Conservation (phyloP, 441 rosid genomes). For the Pelargonium citronellum region DNA sequence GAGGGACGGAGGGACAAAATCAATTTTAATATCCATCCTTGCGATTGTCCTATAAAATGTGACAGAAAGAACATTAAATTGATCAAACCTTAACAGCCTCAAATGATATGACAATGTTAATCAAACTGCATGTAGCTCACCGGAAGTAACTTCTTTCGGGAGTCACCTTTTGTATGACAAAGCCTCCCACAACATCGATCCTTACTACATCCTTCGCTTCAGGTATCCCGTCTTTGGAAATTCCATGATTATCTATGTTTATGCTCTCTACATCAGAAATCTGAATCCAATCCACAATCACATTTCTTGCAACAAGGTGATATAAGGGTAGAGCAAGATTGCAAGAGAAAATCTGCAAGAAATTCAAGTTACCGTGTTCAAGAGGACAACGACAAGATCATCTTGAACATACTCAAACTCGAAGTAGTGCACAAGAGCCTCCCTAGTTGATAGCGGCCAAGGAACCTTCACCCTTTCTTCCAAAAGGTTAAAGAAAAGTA, state of each 20-base stretch:
- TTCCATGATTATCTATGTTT: conserved; percentile 50
- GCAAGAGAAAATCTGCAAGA: background rate
- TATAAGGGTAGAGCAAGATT: conserved; percentile 7
- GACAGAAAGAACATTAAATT: background rate
- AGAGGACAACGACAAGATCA: conserved; percentile 52
- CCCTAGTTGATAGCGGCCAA: conserved; percentile 85
- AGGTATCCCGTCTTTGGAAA: conserved; percentile 45
- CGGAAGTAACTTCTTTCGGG: conserved; percentile 70
- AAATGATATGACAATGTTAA: background rate
- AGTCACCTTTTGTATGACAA: conserved; percentile 77
- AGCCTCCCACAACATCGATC: conserved; percentile 82
- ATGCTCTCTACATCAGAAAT: conserved; percentile 55
- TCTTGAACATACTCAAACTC: conserved; percentile 70
- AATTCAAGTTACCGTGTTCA: conserved; percentile 59
- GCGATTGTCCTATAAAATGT: conserved; percentile 59
- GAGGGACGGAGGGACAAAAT: conserved; percentile 76
- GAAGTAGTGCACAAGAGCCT: conserved; percentile 62
- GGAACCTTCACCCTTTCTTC: conserved; percentile 94
- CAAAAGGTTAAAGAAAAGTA: conserved; percentile 38
- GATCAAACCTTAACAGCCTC: background rate
- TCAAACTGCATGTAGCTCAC: conserved; percentile 30
- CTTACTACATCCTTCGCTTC: conserved; percentile 64
- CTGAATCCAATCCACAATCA: conserved; percentile 34
- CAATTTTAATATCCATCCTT: conserved; percentile 75
- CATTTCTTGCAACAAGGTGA: background rate